Conservation (phyloP, 2,329 filamentous ascomycete species). For the Akanthomyces uredinophilus region DNA sequence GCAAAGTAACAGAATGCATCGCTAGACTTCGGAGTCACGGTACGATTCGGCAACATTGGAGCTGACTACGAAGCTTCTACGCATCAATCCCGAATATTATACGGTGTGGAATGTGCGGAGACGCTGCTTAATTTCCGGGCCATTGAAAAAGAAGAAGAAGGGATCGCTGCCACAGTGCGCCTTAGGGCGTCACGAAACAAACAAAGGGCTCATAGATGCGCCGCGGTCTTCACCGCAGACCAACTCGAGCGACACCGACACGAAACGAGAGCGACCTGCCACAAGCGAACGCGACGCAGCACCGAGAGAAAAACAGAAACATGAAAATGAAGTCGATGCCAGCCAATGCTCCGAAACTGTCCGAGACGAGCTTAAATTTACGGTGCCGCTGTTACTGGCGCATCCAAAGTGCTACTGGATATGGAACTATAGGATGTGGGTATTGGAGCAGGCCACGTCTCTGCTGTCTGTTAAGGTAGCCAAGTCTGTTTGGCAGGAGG, state of each 20-base stretch:
- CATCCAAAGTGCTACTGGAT: slow-evolving; percentile 99
- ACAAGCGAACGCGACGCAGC: not conserved
- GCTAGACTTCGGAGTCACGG: slow-evolving; percentile 36
- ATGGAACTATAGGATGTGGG: slow-evolving; percentile 92
- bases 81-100: slow-evolving; percentile 82
- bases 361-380: slow-evolving; percentile 70
- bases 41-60: slow-evolving; percentile 55
- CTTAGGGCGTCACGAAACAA: slow-evolving; percentile 50
- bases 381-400: slow-evolving; percentile 75
- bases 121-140: slow-evolving; percentile 56
- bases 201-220: slow-evolving; percentile 55
- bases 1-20: not conserved
- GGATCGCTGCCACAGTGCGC: slow-evolving; percentile 49
- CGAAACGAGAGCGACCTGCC: slow-evolving; percentile 33
- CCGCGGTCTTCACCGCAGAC: slow-evolving; percentile 54
- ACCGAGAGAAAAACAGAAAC: not conserved
- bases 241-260: slow-evolving; percentile 48
- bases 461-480: slow-evolving; percentile 54
- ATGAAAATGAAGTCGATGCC: slow-evolving; percentile 29
- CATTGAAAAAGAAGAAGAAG: slow-evolving; percentile 49
- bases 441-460: slow-evolving; percentile 65
- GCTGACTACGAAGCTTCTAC: slow-evolving; percentile 67
- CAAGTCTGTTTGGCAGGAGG: slow-evolving; percentile 71
- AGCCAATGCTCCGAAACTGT: slow-evolving; percentile 44
- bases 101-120: slow-evolving; percentile 88